These are phyloP conservation scores for Monosporozyma siamensis DNA, from an alignment of 805 yeast genomes.

Conservation along the genomic window DNA sequence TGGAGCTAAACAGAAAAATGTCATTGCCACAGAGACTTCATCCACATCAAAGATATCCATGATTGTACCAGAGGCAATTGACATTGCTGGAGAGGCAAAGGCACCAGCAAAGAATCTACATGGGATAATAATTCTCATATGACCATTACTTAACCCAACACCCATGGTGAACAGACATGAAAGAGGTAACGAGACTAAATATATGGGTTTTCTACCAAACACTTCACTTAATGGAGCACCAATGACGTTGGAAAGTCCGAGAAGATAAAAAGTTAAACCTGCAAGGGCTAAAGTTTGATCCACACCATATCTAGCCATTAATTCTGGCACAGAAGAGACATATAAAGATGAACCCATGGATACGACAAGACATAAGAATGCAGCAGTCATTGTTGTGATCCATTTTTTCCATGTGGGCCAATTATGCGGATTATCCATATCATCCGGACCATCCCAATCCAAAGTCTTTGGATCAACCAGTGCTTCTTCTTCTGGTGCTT, in stretches of 20 bases:
- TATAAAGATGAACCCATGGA: conserved; percentile 69
- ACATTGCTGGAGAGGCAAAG: conserved; percentile 72
- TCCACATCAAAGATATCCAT: conserved; percentile 65
- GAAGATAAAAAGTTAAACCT: conserved; percentile 59
- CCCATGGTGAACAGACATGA: conserved; percentile 71
- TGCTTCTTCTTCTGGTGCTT: not conserved
- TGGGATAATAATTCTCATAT: conserved; percentile 53
- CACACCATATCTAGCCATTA: conserved; percentile 39
- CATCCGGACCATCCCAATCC: conserved; percentile 56
- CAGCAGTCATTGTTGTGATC: conserved; percentile 56
- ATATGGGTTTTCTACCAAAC: conserved; percentile 57
- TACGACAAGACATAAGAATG: conserved; percentile 55
- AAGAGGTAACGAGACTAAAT: conserved; percentile 48
- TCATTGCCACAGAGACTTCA: conserved; percentile 64
- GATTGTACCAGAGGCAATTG: conserved; percentile 79
- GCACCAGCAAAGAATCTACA: conserved; percentile 68
- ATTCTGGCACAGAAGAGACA: conserved; percentile 53
- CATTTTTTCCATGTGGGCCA: conserved; percentile 61
- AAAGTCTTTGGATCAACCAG: conserved; percentile 32
- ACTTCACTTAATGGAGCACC: conserved; percentile 68
- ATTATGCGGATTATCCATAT: conserved; percentile 56
- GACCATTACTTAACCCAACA: conserved; percentile 49
- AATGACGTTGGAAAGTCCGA: conserved; percentile 66
- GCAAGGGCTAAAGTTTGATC: conserved; percentile 54
- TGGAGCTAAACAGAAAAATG: conserved; percentile 69